These are phyloP conservation scores for Neofusicoccum cordaticola DNA, from an alignment of 2,329 filamentous ascomycete species.

Conservation along the genomic window DNA sequence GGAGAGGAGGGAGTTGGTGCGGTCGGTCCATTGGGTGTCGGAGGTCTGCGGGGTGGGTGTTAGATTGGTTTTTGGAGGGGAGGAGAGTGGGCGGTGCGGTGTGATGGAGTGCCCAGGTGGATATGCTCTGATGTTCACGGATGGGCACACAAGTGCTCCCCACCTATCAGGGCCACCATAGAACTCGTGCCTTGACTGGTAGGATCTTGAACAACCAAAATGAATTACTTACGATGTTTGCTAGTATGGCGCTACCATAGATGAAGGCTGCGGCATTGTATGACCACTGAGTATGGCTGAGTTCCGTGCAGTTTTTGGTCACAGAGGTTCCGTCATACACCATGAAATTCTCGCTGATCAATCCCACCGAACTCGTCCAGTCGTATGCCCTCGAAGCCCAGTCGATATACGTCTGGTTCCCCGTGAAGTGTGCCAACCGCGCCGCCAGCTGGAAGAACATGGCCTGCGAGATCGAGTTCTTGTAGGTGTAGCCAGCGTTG, in stretches of 20 bases:
- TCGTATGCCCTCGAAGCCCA: slow-evolving; percentile 69
- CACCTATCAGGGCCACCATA: too few species aligned
- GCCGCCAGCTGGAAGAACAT: slow-evolving; percentile 81
- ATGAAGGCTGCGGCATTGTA: slow-evolving; percentile 58
- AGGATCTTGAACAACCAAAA: too few species aligned
- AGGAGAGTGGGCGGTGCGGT: background rate
- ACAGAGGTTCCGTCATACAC: slow-evolving; percentile 45
- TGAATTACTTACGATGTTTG: slow-evolving; percentile 46
- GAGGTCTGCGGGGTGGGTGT: slow-evolving; percentile 42
- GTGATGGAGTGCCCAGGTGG: too few species aligned
- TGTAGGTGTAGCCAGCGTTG: slow-evolving; percentile 77
- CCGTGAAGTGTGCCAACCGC: slow-evolving; percentile 67
- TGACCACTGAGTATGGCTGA: slow-evolving; percentile 54
- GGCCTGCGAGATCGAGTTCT: slow-evolving; percentile 77
- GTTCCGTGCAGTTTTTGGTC: slow-evolving; percentile 47
- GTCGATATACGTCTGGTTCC: slow-evolving; percentile 54
- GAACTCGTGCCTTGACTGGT: too few species aligned
- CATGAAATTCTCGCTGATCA: slow-evolving; percentile 51
- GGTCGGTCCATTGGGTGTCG: slow-evolving; percentile 49
- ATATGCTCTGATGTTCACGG: background rate
- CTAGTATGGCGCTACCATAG: slow-evolving; percentile 56
- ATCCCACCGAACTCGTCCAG: slow-evolving; percentile 49
- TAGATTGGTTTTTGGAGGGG: background rate
- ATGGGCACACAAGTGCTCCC: too few species aligned
- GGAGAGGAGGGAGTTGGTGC: slow-evolving; percentile 59